Evolutionary conservation across 352 stramenopile genomes (phyloP).

Genomic region (Phytophthora aleatoria): DNA sequence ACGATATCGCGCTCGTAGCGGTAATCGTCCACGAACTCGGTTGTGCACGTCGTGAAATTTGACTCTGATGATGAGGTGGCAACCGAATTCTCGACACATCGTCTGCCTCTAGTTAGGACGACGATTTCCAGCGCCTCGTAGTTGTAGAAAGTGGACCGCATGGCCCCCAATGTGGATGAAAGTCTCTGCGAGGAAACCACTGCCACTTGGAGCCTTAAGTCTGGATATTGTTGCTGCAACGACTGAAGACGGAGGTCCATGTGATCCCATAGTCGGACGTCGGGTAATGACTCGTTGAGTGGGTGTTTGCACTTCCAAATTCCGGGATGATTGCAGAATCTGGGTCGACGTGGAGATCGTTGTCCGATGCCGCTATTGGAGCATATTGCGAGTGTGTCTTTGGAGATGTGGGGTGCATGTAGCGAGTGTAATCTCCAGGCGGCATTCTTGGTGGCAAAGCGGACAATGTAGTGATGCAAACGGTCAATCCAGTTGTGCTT

Average conservation of each 20-base stretch:
- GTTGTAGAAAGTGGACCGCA: conserved; percentile 19
- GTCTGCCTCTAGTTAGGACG: conserved; percentile 37
- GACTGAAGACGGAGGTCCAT: conserved; percentile 30
- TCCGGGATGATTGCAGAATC: conserved; percentile 34
- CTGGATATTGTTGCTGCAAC: conserved; percentile 32
- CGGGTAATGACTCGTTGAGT: conserved; percentile 6
- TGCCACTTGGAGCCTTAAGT: conserved; percentile 35
- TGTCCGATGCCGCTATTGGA: background rate
- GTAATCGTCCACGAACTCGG: conserved; percentile 53
- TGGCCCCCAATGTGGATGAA: conserved; percentile 14
- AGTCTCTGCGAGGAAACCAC: conserved; percentile 31
- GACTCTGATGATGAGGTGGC: too few species aligned
- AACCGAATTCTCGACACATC: conserved; percentile 9
- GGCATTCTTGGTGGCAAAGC: conserved; percentile 16
- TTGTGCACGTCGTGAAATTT: conserved; percentile 20
- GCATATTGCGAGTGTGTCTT: conserved; percentile 7
- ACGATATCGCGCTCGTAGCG: conserved; percentile 54
- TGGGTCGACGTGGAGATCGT: conserved; percentile 10
- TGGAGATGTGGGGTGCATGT: conserved; percentile 17
- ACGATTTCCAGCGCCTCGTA: conserved; percentile 37
- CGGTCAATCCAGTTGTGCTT: conserved; percentile 47
- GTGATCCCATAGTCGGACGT: conserved; percentile 38
- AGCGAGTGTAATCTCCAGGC: conserved; percentile 36
- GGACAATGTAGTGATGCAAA: conserved; percentile 40
- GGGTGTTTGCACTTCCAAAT: conserved; percentile 41